Evolutionary conservation across 176 grass and related monocot genomes (phyloP).

Genomic region (Dendrocalamus sinicus): DNA sequence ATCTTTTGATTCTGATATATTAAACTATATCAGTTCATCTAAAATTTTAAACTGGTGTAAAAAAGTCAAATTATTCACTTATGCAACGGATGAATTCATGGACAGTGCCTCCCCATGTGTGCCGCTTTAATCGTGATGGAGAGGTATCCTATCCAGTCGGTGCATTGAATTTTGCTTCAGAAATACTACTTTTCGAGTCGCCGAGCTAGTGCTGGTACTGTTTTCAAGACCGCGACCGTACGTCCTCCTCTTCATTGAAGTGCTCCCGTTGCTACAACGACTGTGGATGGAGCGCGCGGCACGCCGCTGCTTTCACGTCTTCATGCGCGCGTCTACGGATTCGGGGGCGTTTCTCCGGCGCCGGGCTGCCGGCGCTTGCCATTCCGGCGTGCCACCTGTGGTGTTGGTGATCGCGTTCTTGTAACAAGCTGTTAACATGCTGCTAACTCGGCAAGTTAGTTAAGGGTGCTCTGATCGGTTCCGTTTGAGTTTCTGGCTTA

Average conservation of each 20-base stretch:
- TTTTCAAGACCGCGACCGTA: neutral
- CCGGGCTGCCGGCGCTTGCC: neutral
- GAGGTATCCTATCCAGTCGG: constrained; percentile 14
- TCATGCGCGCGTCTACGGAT: neutral
- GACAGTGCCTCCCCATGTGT: neutral
- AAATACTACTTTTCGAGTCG: neutral
- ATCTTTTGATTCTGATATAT: too few relatives aligned
- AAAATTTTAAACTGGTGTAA: too few relatives aligned
- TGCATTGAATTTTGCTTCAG: constrained; percentile 25
- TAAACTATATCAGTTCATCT: too few relatives aligned
- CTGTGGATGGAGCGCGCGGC: neutral
- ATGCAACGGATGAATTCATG: neutral
- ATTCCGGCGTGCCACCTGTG: neutral
- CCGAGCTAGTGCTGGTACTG: neutral
- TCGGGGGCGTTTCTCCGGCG: neutral
- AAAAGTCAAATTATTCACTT: too few relatives aligned
- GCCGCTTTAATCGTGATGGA: constrained; percentile 5
- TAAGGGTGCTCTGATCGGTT: too few relatives aligned
- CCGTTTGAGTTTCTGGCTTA: too few relatives aligned
- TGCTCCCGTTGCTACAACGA: neutral
- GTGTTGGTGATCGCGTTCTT: neutral
- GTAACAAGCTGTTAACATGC: neutral
- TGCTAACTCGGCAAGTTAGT: neutral
- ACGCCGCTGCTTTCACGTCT: neutral
- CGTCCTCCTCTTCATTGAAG: neutral